These are phyloP conservation scores for Puccinellia tenuiflora DNA, from an alignment of 176 grass and related monocot genomes.

Conservation along the genomic window DNA sequence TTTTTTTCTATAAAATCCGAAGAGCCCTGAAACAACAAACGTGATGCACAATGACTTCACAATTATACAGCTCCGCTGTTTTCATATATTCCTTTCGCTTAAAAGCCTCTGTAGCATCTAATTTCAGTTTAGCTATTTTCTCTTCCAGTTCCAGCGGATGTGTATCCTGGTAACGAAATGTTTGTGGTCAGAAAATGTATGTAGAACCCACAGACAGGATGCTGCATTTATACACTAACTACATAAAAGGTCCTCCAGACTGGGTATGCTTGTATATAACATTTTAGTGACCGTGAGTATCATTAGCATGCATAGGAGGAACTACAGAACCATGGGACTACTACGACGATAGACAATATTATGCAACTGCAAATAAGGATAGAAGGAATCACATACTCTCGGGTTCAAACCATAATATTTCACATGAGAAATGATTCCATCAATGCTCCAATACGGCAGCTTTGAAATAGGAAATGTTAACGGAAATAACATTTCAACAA, in stretches of 20 bases:
- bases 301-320: background rate
- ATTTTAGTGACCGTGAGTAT: background rate
- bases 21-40: background rate
- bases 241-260: background rate
- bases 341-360: background rate
- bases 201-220: background rate
- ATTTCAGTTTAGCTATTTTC: background rate
- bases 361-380: background rate
- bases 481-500: slow-evolving; percentile 18
- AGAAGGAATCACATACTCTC: background rate
- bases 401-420: background rate
- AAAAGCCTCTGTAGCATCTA: background rate
- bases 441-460: slow-evolving; percentile 9
- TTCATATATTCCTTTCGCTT: background rate
- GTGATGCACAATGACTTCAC: background rate
- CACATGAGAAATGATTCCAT: slow-evolving; percentile 17
- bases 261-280: background rate
- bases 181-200: background rate
- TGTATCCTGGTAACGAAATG: background rate
- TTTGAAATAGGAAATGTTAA: background rate
- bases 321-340: background rate
- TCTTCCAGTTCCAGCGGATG: background rate
- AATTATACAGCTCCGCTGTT: background rate
- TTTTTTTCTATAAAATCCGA: background rate
- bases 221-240: background rate